Base-by-base conservation (phyloP, 202 grass and related monocot species). In the Eragrostis tef region DNA sequence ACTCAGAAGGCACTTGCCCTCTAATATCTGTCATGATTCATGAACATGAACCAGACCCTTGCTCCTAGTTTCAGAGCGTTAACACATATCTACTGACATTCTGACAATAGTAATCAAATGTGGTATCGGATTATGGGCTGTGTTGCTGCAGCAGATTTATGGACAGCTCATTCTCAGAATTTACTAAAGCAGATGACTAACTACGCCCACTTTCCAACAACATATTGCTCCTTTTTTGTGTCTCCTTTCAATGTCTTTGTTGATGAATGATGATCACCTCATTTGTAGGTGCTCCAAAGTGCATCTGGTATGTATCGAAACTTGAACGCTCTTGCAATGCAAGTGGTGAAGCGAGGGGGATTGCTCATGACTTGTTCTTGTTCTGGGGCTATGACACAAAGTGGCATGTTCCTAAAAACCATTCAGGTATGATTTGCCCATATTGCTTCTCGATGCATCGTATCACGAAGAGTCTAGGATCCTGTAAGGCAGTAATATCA, bases 331-430 rank as follows among this genome's bases (percentile, higher is more conserved):
- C 87, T 98, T 75, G 92, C 90, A 49, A 98, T 98, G 88, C 86
- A 91, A 90, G 90, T 93, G 15, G 91, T 91, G 41, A 93, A 84
- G 85, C 86, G 17, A 74, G 92, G 92, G 67, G 95, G 94, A 0
- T 82, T 98, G 43, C 92, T 98, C n/a, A 98, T 98, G 94, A 98
- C 90, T 41, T 94, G 92, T 68, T 98, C 95, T 49, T 98, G 92
- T 83, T 98, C 95, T 79, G 92, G 95, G 82, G 95, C 95, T 83
- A 94, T 98, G 95, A 93, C 95, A 70, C 95, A 94, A 85, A 98
- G 92, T 74, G 85, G 92, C 49, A 87, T 90, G 42, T 98, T 98
- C 68, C 62, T 98, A 42, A 88, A 71, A 79, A 90, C 85, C 11
- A 86, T 98, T 85, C 92, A 93, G 92, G 95, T 87, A 83, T 83